Percentiles rank a stretch among this genome's conserved stretches.
Conservation (phyloP, 768 basidiomycete species). For the Crassisporium funariophilum region DNA sequence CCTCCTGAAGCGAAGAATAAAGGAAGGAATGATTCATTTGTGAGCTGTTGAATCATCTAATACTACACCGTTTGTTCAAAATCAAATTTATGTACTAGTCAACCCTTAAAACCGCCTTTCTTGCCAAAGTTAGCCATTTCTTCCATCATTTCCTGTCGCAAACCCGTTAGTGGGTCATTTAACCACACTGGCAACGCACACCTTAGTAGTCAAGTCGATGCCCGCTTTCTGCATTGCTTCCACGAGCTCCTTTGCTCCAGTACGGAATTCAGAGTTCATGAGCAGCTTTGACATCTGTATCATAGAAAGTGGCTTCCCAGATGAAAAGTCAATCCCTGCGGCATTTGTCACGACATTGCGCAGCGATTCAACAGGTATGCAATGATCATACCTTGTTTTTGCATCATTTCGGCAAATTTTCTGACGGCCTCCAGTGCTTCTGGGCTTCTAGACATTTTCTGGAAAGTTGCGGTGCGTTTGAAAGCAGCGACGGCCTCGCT, state of each 20-base stretch:
- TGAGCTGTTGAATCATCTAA: not conserved
- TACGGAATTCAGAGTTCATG: conserved; percentile 53
- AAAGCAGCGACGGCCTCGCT: conserved; percentile 38
- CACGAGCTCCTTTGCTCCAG: conserved; percentile 44
- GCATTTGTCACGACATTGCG: too few species aligned
- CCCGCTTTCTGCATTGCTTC: conserved; percentile 60
- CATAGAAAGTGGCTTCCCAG: conserved; percentile 46
- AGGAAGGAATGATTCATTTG: not conserved
- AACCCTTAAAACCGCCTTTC: too few species aligned
- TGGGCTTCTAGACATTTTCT: conserved; percentile 51
- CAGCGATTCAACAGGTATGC: not conserved
- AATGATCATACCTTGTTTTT: conserved; percentile 44
- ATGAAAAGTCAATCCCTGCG: conserved; percentile 52
- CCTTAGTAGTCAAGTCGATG: conserved; percentile 58
- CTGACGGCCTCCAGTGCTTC: conserved; percentile 51
- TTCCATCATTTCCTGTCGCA: conserved; percentile 5
- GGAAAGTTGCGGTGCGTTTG: conserved; percentile 44
- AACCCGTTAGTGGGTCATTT: too few species aligned
- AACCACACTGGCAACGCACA: conserved; percentile 28
- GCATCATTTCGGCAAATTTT: conserved; percentile 45
- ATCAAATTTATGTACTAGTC: too few species aligned
- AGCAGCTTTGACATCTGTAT: conserved; percentile 58
- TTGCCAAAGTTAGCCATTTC: not conserved
- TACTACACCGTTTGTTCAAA: too few species aligned
- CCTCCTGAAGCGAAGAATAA: too few species aligned